These are phyloP conservation scores for Calvatia gigantea DNA, from an alignment of 768 basidiomycete genomes.

Conservation along the genomic window DNA sequence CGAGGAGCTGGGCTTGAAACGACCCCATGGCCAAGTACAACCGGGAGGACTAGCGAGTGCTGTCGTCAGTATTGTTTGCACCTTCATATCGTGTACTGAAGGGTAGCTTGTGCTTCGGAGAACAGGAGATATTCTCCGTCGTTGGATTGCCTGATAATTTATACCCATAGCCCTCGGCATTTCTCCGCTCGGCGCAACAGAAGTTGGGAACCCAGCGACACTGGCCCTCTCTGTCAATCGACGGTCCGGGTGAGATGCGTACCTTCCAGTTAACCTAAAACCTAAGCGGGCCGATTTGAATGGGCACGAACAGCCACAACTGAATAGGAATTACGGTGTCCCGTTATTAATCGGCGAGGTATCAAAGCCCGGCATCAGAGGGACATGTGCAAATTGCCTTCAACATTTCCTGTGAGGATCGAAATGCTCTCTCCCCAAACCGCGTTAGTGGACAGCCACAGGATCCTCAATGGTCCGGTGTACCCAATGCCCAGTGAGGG, in stretches of 20 bases:
- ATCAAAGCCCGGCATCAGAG: too few relatives aligned
- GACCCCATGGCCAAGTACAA: conserved; percentile 23
- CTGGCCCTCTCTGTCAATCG: neutral
- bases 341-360: neutral
- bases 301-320: neutral
- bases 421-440: neutral
- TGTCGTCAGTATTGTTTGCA: neutral
- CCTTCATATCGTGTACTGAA: neutral
- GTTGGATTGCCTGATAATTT: neutral
- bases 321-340: neutral
- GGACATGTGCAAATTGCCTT: too few relatives aligned
- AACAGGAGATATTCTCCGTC: too few relatives aligned
- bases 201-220: neutral
- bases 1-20: conserved; percentile 28
- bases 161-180: neutral
- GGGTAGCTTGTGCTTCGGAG: neutral
- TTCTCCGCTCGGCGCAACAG: conserved; percentile 3
- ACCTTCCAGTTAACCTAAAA: too few relatives aligned
- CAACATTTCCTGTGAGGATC: too few relatives aligned
- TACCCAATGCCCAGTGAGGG: neutral
- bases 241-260: conserved; percentile 9
- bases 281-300: neutral
- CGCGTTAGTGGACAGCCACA: neutral
- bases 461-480: neutral
- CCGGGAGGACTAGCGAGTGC: conserved; percentile 10